Base-by-base conservation (phyloP, 768 basidiomycete species). In the Trametes cingulata region DNA sequence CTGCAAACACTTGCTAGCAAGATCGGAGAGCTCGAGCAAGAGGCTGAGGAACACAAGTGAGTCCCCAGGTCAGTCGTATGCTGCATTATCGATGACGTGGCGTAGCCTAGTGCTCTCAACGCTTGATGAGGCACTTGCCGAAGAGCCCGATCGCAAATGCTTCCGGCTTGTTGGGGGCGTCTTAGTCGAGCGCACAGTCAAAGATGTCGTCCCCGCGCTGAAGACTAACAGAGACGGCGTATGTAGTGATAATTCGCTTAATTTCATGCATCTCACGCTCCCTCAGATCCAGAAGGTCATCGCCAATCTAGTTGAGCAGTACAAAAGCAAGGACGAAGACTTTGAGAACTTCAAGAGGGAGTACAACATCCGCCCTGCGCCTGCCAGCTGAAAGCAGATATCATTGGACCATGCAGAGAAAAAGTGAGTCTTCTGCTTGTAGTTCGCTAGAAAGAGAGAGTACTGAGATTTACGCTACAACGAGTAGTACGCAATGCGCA, bases 161-260 rank as follows among this genome's bases (percentile, higher is more conserved):
- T 99, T 98, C 77, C 87, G 96, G 53, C 80, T 98, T 65, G 90
- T 99, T 64, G 97, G 97, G 6, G 96, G 96, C 27, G 88, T 97
- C 6, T 82, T 99, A 15, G 96, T 98, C 27, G 95, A 98, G 72
- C 83, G 95, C 47, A 98, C 95, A 2, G 97, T 98, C 46, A 87
- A 90, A 71, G 96, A 98, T 65, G 93, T 98, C 50, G 87, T 91
- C 37, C 96, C 97, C 37, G 86, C 90, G 27, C 76, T 99, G 43
- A 85, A 91, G 73, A 92, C 88, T n/a, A 98, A 95, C 68, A 80
- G 84, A 51, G 88, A 94, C 69, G 92, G 93, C 60, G 94, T 95
- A 69, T 64, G 88, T 77, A 2, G 15, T 15, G 8, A 25, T 9
- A 33, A 13, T 43, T 13, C 20, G 13, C 2, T 35, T 5, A 22